phyloP scores from a whole-genome alignment of 305 asterid species.

The Fraxinus albicans region DNA sequence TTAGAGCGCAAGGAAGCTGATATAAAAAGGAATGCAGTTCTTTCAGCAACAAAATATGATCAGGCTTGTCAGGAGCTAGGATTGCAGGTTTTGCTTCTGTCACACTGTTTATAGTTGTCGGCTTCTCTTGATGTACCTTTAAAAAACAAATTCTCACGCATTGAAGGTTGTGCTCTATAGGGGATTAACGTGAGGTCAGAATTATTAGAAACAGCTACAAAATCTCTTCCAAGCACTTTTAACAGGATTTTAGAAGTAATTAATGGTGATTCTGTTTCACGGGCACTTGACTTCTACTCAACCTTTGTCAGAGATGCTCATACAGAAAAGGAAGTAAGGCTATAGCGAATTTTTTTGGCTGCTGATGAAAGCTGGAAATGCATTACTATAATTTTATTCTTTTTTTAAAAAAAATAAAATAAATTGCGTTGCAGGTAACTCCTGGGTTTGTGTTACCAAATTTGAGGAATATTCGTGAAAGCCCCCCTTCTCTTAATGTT shows the following conservation, averaged over 20 bases:
- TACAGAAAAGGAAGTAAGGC: conserved; percentile 71
- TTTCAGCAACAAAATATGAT: conserved; percentile 81
- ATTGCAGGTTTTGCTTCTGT: conserved; percentile 64
- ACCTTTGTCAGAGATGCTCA: conserved; percentile 82
- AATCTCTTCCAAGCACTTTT: conserved; percentile 79
- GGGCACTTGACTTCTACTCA: conserved; percentile 75
- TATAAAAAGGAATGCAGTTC: conserved; percentile 88
- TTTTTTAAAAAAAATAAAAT: not conserved
- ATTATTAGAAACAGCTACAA: conserved; percentile 69
- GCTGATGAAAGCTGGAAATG: not conserved
- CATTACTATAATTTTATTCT: conserved; percentile 11
- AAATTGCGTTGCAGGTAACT: conserved; percentile 51
- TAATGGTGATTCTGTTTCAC: conserved; percentile 70
- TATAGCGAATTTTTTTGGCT: conserved; percentile 8
- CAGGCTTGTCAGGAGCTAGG: conserved; percentile 99
- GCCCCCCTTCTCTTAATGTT: conserved; percentile 67
- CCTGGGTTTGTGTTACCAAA: conserved; percentile 50
- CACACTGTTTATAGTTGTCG: conserved; percentile 2
- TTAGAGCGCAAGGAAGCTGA: conserved; percentile 90
- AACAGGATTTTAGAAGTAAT: conserved; percentile 67
- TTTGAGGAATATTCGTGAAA: conserved; percentile 58
- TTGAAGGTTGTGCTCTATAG: conserved; percentile 40
- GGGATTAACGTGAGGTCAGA: conserved; percentile 83
- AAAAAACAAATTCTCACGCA: conserved; percentile 14
- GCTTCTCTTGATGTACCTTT: conserved; percentile 13